Conservation (phyloP, 768 basidiomycete genomes). For the Arthromyces matolae region DNA sequence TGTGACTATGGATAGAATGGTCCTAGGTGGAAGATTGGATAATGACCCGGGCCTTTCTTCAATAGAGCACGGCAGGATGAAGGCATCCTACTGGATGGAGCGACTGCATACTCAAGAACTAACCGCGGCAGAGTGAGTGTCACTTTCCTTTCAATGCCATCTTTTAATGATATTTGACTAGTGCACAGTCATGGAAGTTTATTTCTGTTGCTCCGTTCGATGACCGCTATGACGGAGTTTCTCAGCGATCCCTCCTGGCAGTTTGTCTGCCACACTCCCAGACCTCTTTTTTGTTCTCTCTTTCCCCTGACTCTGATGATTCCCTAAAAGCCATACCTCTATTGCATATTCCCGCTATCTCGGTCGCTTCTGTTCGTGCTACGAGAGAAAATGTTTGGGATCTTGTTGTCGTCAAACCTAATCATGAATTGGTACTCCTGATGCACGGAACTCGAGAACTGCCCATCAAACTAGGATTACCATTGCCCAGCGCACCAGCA, state of each 20-base stretch:
- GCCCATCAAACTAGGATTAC: constrained; percentile 33
- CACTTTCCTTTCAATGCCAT: constrained; percentile 1
- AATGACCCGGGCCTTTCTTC: constrained; percentile 36
- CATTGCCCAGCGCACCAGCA: constrained; percentile 15
- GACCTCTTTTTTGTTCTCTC: constrained; percentile 42
- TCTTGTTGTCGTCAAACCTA: constrained; percentile 59
- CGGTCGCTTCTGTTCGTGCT: constrained; percentile 55
- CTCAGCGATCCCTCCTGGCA: constrained; percentile 50
- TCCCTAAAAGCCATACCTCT: constrained; percentile 38
- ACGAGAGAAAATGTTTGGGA: constrained; percentile 67
- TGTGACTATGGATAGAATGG: constrained; percentile 66
- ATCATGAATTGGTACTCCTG: constrained; percentile 50
- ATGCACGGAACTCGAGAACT: constrained; percentile 55
- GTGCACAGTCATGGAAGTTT: constrained; percentile 38
- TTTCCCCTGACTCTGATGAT: constrained; percentile 41
- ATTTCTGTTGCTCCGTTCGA: constrained; percentile 65
- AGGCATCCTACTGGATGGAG: constrained; percentile 73
- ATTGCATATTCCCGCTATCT: constrained; percentile 39
- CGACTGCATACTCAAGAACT: constrained; percentile 49
- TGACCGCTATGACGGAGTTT: constrained; percentile 54
- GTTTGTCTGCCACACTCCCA: constrained; percentile 50
- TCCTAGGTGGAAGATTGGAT: constrained; percentile 48
- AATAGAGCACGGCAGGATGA: constrained; percentile 62
- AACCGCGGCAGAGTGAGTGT: constrained; percentile 46
- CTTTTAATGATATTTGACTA: constrained; percentile 18